Evolutionary conservation across 805 yeast species (phyloP), one percentile per base, ranked within the genome.

Genomic region (Metschnikowia koreensis): DNA sequence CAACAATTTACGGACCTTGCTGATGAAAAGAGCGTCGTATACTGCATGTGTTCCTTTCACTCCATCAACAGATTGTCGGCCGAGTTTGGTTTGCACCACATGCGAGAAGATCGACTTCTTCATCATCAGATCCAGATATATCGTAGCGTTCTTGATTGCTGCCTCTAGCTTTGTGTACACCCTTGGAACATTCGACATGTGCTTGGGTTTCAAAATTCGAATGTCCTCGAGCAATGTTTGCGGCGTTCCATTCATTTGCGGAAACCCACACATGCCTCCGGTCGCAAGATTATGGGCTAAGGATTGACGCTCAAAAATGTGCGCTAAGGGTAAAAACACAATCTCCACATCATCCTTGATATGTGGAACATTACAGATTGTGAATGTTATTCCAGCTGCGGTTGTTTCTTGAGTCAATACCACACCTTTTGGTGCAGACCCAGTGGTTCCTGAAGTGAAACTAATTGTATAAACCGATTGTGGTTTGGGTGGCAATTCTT

Each of bases 261-360:
- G 69, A 54, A 62, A 66, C 7, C 64, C 67, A 15, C 58, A 41
- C 52, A 56, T 56, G n/a, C 60, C 61, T 22, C 74, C 75, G n/a
- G 55, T 46, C 3, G 56, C 9, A 17, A 66, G 50, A 13, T 58
- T 63, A 48, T 56, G 57, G 6, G 63, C 64, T 26, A 62, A 44
- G 13, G 61, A 48, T 53, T 63, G 67, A 37, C 76, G 58, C 53
- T 71, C 73, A 52, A 59, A 71, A 17, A 71, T 68, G 52, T 71
- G 76, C 12, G 76, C 73, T 54, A 71, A 63, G 0, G 76, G 76
- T 51, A 71, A 62, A 56, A 68, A 71, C 11, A 48, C 45, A 15
- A 53, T 40, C 39, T 56, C 60, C 45, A 52, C 46, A 44, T 56
- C 61, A 44, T 52, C 47, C 17, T 40, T 27, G 6, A 53, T 33